phyloP scores from a whole-genome alignment of 2,329 filamentous ascomycete species.

The Xylariales sp. region DNA sequence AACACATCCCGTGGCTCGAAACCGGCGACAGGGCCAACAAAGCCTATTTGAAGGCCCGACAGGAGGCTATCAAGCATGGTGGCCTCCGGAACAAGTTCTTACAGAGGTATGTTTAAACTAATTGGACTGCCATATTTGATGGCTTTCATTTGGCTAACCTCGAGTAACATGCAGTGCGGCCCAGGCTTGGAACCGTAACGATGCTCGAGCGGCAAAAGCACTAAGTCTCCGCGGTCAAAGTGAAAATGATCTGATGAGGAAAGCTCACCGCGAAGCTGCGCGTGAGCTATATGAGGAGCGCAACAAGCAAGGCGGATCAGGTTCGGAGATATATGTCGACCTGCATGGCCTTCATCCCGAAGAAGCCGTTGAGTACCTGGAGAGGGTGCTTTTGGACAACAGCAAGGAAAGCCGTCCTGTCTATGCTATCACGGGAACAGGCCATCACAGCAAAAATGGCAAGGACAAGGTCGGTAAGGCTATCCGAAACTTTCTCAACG shows the following conservation, averaged over 20 bases:
- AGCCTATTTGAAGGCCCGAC: conserved; percentile 88
- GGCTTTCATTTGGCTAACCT: conserved; percentile 11
- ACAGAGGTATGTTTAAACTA: conserved; percentile 80
- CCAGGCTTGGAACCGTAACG: conserved; percentile 97
- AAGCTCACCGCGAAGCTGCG: conserved; percentile 92
- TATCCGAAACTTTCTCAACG: conserved; percentile 83
- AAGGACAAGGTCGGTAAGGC: conserved; percentile 98
- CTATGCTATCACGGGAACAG: conserved; percentile 95
- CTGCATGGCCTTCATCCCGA: conserved; percentile 98
- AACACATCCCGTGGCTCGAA: conserved; percentile 94
- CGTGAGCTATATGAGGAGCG: conserved; percentile 89
- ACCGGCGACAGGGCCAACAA: conserved; percentile 89
- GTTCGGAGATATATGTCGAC: conserved; percentile 84
- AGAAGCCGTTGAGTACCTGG: conserved; percentile 91
- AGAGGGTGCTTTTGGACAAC: conserved; percentile 82
- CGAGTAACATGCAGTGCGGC: conserved; percentile 60
- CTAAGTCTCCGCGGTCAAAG: conserved; percentile 90
- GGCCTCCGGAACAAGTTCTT: conserved; percentile 95
- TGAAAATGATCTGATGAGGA: conserved; percentile 95
- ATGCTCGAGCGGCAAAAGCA: conserved; percentile 92
- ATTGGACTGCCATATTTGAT: too few species aligned
- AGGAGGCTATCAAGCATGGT: conserved; percentile 95
- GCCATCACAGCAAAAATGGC: conserved; percentile 96
- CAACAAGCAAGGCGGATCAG: conserved; percentile 61
- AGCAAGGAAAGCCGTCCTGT: conserved; percentile 68